Evolutionary conservation across 345 rosid species (phyloP), one percentile per base, ranked within the genome.

Genomic region (Hirschfeldia incana): DNA sequence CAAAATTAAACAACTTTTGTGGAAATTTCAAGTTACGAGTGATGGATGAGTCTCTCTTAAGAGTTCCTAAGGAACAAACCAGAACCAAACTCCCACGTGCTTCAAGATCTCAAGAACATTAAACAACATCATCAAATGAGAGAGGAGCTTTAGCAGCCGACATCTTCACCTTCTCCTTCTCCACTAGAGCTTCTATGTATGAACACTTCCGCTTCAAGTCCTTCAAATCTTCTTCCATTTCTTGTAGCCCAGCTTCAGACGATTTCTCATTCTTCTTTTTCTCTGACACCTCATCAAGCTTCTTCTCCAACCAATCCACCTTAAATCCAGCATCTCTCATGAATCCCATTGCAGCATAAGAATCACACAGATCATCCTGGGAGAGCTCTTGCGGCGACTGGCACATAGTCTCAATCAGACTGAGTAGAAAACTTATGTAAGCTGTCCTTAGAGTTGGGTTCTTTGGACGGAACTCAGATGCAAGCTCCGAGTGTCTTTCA

Each of bases 291-390:
- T 72, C 70, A 51, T 59, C 70, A 37, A 81, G 16, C 44, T 66
- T 81, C 60, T 65, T 67, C 60, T 76, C 75, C 49, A 76, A 51
- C 80, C 77, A 81, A 67, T 76, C 80, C 66, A 80, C 21, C 30
- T 80, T 37, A 67, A 76, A 71, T 1, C 80, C 80, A 5, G n/a
- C 73, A 70, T 42, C 39, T 15, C 1, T 60, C 80, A 80, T 59
- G 21, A 30, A 11, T 30, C n/a, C 70, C 4, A 80, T 3, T 8
- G 44, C 71, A 44, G 21, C 60, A 36, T 57, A 59, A 2, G 78
- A 73, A 6, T 65, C 68, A 5, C 1, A 44, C 10, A 80, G 33
- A 17, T 80, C 80, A 13, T 65, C 58, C 49, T 57, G 49, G 8
- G 80, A 63, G 1, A 80, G 6, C 0, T 75, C 55, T 1, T 37